Evolutionary conservation across 2,329 filamentous ascomycete genomes (phyloP), one percentile per base, ranked within the genome.

Genomic region (Scytalidium sp.): DNA sequence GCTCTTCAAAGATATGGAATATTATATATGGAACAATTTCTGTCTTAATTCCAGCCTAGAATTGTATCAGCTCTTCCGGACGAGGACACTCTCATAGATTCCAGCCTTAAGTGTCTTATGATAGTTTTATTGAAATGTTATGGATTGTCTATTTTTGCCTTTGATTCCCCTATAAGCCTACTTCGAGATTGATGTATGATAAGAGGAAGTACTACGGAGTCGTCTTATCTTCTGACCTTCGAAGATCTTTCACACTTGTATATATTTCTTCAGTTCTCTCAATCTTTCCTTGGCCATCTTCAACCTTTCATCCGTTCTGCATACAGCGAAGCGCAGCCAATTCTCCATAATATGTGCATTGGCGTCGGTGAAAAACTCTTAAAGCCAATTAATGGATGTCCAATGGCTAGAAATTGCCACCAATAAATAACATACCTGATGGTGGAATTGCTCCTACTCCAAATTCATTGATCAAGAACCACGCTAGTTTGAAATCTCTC

Each of bases 381-480:
- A 22, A 44, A 41, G 6, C 17, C 17, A n/a, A 41, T 41, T n/a
- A 41, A n/a, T 41, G 39, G 19, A 17, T n/a, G 17, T n/a, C 17
- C 17, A 8, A 8, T 20, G 17, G 19, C n/a, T 41, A 7, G 6
- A 41, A 20, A 7, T 7, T 41, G 6, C 19, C 39, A 41, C 6
- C 7, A 41, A 41, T 41, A 41, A n/a, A 41, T 7, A 41, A 41
- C 39, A n/a, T 41, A 41, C 39, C 39, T 27, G 90, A 95, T 0
- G 92, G 92, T n/a, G 92, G 92, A 54, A 97, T 96, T 8, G 91
- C 90, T 2, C 92, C 92, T 21, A 97, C 89, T 10, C 92, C 92
- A n/a, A 97, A 75, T 74, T 97, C 91, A 67, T 90, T 90, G 70
- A 97, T 97, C 61, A 96, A 71, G 74, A 96, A 96, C 91, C 92